These are phyloP conservation scores for Mortierella alpina DNA, from an alignment of 192 early-diverging fungal species.

Conservation along the genomic window DNA sequence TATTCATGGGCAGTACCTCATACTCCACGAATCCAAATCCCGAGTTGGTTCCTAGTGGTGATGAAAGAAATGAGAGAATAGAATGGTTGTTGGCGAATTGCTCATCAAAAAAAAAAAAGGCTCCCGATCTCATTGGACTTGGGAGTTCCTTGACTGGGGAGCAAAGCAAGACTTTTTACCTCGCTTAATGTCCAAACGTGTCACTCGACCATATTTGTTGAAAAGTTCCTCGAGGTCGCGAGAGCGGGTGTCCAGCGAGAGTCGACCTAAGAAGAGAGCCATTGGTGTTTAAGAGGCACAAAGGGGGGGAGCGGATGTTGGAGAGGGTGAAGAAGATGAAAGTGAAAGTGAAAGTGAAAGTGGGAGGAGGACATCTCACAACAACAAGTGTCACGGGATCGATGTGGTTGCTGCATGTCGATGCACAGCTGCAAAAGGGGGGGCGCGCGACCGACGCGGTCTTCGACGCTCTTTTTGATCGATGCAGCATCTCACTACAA, in stretches of 20 bases:
- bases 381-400: no score
- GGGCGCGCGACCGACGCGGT: no score
- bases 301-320: no score
- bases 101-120: not conserved
- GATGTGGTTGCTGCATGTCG: no score
- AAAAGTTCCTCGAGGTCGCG: constrained; percentile 64
- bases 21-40: constrained; percentile 63
- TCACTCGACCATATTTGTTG: constrained; percentile 58
- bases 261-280: constrained; percentile 56
- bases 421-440: no score
- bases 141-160: not conserved
- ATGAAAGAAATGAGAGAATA: not conserved
- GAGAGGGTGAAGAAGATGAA: no score
- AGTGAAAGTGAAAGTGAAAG: no score
- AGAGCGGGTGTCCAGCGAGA: constrained; percentile 49
- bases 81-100: not conserved
- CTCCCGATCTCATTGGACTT: not conserved
- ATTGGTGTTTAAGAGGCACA: constrained; percentile 5
- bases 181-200: constrained; percentile 61
- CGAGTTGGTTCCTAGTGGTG: constrained; percentile 8
- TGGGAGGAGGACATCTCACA: no score
- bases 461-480: no score
- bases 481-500: no score
- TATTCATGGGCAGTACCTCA: constrained; percentile 6
- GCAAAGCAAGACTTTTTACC: constrained; percentile 21